A percentile compares a stretch with the other conserved stretches of the same genome.
These are phyloP conservation scores for Cyphellophora europaea DNA, from an alignment of 2,329 filamentous ascomycete genomes.

Conservation along the genomic window DNA sequence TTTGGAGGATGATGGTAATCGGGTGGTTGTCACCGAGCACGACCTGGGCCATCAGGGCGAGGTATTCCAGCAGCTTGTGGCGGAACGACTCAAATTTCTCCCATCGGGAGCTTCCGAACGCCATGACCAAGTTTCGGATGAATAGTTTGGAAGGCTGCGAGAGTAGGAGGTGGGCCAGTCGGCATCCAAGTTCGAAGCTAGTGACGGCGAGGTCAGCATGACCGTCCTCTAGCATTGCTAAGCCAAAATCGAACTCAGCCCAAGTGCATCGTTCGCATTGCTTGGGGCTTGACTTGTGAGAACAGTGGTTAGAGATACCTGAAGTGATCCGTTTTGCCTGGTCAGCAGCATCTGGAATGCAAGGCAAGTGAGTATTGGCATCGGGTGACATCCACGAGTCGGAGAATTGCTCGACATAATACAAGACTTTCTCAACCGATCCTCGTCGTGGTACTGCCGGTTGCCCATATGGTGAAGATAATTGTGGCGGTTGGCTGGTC, in stretches of 20 bases:
- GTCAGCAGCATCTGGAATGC: neutral
- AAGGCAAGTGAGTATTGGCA: neutral
- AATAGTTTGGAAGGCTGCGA: constrained; percentile 1
- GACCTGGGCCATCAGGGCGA: constrained; percentile 1
- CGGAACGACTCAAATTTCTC: constrained; percentile 1
- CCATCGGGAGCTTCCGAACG: constrained; percentile 1
- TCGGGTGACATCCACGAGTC: neutral
- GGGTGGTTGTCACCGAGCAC: neutral
- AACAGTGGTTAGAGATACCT: neutral
- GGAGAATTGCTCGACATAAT: neutral
- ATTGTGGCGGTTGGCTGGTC: constrained; percentile 95
- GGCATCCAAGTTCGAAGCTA: constrained; percentile 2
- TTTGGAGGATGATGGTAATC: neutral
- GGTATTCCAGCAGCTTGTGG: constrained; percentile 1
- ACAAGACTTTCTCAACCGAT: constrained; percentile 1
- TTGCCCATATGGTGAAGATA: constrained; percentile 81
- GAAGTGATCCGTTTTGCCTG: neutral
- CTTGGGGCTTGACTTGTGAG: neutral
- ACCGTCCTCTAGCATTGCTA: constrained; percentile 2
- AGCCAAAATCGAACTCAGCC: constrained; percentile 1
- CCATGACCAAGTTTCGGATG: constrained; percentile 2
- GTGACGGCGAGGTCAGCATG: constrained; percentile 1
- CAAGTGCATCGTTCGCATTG: constrained; percentile 2
- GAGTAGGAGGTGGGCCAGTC: constrained; percentile 1
- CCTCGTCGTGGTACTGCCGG: neutral